Conservation (phyloP, 768 basidiomycete species). For the Suillus ampliporus region DNA sequence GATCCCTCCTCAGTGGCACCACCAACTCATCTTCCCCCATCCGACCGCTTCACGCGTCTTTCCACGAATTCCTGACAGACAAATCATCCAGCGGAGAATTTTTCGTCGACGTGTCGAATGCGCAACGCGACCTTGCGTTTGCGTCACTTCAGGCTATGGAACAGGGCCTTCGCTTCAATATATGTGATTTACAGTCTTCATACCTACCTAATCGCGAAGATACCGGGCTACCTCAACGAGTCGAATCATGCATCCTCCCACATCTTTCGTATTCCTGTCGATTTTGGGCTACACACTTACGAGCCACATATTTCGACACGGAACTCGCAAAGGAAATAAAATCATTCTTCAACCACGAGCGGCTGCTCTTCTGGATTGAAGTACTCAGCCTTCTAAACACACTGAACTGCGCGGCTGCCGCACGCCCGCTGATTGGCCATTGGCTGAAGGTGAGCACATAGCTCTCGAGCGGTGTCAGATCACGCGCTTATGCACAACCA, state of each 20-base stretch:
- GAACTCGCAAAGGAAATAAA: not conserved
- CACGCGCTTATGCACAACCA: not conserved
- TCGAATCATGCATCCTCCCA: constrained; percentile 5
- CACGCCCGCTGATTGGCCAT: not conserved
- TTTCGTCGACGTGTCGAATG: constrained; percentile 17
- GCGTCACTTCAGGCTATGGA: constrained; percentile 35
- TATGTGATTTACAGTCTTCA: constrained; percentile 39
- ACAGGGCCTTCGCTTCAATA: constrained; percentile 39
- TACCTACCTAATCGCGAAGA: constrained; percentile 34
- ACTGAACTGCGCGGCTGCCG: not conserved
- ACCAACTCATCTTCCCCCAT: constrained; percentile 11
- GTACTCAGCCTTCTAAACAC: constrained; percentile 6
- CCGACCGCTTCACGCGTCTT: constrained; percentile 31
- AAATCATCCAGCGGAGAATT: constrained; percentile 19
- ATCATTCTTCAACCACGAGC: constrained; percentile 7
- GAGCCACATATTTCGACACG: not conserved
- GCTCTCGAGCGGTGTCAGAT: not conserved
- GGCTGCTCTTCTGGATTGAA: constrained; percentile 16
- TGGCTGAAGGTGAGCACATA: not conserved
- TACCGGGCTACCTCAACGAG: not conserved
- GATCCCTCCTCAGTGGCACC: constrained; percentile 15
- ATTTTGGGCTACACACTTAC: constrained; percentile 19
- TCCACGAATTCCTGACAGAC: constrained; percentile 31
- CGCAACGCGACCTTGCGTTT: constrained; percentile 8
- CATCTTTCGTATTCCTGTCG: constrained; percentile 18